Percentiles rank a stretch among this genome's conserved stretches.
Evolutionary conservation across 108 stramenopile species (phyloP).

Genomic region (Fistulifera solaris): DNA sequence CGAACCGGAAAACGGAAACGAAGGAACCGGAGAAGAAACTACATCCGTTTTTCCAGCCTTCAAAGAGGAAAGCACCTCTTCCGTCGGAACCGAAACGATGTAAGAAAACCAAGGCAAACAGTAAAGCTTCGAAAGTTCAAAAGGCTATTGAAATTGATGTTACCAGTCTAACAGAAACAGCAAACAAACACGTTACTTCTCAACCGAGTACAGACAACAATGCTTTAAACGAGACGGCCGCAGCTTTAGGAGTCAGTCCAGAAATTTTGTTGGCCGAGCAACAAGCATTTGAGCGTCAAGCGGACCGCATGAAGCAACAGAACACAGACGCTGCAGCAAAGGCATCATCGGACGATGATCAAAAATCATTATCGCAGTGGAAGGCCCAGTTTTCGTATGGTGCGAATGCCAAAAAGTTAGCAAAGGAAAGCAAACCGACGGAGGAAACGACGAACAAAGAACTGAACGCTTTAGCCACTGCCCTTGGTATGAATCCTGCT

Average conservation of each 20-base stretch:
- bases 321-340: background rate
- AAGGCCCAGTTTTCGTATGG: too few relatives aligned
- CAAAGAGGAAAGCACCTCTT: background rate
- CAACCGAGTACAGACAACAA: background rate
- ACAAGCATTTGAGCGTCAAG: slow-evolving; percentile 4
- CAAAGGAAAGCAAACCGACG: too few relatives aligned
- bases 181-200: too few relatives aligned
- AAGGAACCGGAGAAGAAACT: background rate
- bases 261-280: slow-evolving; percentile 10
- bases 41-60: background rate
- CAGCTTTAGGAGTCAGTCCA: background rate
- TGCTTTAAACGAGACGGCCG: background rate
- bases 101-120: background rate
- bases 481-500: too few relatives aligned
- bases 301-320: background rate
- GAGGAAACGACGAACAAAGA: too few relatives aligned
- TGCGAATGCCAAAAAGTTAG: too few relatives aligned
- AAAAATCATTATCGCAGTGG: too few relatives aligned
- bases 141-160: too few relatives aligned
- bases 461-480: too few relatives aligned
- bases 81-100: background rate
- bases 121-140: background rate
- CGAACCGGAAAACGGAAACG: background rate
- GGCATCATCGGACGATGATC: too few relatives aligned
- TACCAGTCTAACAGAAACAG: too few relatives aligned